Evolutionary conservation across 2,329 filamentous ascomycete genomes (phyloP), one percentile per base, ranked within the genome.

Genomic region (Coniochaeta ligniaria): DNA sequence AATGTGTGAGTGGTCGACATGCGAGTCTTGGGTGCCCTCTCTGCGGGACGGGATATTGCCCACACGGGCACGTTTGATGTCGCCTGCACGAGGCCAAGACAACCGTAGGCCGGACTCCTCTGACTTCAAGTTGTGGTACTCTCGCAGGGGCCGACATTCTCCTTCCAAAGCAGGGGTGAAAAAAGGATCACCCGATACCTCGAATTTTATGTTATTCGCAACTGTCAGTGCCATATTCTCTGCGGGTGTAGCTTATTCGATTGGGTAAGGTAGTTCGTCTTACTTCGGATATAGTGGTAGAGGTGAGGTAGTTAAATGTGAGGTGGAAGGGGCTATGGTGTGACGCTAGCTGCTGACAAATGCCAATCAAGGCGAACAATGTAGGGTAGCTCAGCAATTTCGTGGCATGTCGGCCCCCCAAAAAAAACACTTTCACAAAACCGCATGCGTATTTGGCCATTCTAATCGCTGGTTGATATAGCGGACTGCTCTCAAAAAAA

Each of bases 1-100:
- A 26, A 66, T 63, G 12, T 57, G 63, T 36, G 62, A 28, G 20
- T 59, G 58, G 59, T 59, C 54, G 26, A 58, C 55, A 38, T 41
- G 61, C 20, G 22, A 12, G 6, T 12, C 9, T 22, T 47, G 52
- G 38, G 4, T 6, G n/a, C 50, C 11, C 38, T 41, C 16, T 16
- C 17, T 26, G 16, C 7, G 5, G 41, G 26, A 41, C 16, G 45
- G 31, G 31, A 36, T 62, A 54, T 65, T 59, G 31, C 52, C 61
- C 38, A 68, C 61, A 11, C 64, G 26, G n/a, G 63, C 62, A n/a
- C 66, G 63, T 61, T 60, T 62, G 14, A 26, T n/a, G 45, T 68
- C 62, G 26, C 58, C 60, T 24, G 59, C 60, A 47, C 59, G 47
- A 17, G 67, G 67, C 67, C 67, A 68, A 7, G 64, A 68, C 35